These are phyloP conservation scores for Botrytis hyacinthi DNA, from an alignment of 2,329 filamentous ascomycete genomes.

Conservation along the genomic window DNA sequence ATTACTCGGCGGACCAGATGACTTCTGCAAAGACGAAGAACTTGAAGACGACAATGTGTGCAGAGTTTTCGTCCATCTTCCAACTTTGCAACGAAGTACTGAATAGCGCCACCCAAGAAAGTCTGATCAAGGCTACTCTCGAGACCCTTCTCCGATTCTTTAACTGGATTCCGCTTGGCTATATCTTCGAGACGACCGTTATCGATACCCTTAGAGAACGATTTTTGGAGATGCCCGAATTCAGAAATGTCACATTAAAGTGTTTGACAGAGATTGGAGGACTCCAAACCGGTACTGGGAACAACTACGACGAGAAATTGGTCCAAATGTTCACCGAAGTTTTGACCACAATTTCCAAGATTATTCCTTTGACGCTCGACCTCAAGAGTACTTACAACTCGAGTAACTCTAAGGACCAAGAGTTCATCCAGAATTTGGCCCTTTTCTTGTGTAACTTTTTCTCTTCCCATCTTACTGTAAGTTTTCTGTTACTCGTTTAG, in stretches of 20 bases:
- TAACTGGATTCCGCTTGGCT: conserved; percentile 98
- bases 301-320: conserved; percentile 89
- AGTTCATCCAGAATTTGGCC: conserved; percentile 95
- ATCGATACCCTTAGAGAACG: conserved; percentile 92
- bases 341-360: conserved; percentile 85
- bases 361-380: conserved; percentile 87
- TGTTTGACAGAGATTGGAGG: conserved; percentile 96
- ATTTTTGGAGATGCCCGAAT: conserved; percentile 90
- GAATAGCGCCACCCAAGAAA: conserved; percentile 82
- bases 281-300: conserved; percentile 73
- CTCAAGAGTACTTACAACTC: conserved; percentile 87
- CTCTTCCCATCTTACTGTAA: conserved; percentile 80
- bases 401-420: conserved; percentile 90
- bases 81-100: conserved; percentile 95
- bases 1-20: conserved; percentile 98
- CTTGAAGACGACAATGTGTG: conserved; percentile 97
- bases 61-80: conserved; percentile 98
- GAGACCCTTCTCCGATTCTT: conserved; percentile 94
- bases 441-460: conserved; percentile 98
- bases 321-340: conserved; percentile 99
- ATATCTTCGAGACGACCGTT: conserved; percentile 96
- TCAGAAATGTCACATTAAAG: conserved; percentile 94
- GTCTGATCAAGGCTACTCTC: conserved; percentile 90
- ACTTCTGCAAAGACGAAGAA: conserved; percentile 97
- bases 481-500: conserved; percentile 30